phyloP scores from a whole-genome alignment of 306 rosid genomes.

The Calophaca sinica region DNA sequence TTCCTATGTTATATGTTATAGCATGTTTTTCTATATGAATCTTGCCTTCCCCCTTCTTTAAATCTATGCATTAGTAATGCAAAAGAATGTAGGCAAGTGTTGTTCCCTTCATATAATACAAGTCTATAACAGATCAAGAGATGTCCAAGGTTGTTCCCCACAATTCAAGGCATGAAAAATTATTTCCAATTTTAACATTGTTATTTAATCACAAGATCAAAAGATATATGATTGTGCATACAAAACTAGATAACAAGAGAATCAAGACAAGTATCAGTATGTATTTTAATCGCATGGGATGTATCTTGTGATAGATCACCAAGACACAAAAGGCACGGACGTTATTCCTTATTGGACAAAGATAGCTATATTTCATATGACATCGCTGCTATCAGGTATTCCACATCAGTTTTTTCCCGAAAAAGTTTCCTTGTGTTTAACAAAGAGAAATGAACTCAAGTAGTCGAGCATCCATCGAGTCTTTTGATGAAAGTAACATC shows the following conservation, averaged over 20 bases:
- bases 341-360: too few relatives aligned
- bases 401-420: not conserved
- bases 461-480: not conserved
- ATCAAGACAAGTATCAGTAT: too few relatives aligned
- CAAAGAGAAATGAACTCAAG: not conserved
- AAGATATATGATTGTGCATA: too few relatives aligned
- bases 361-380: too few relatives aligned
- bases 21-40: conserved; percentile 18
- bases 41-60: not conserved
- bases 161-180: conserved; percentile 1
- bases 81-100: conserved; percentile 1
- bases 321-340: too few relatives aligned
- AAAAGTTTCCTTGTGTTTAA: conserved; percentile 3
- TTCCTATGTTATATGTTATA: conserved; percentile 26
- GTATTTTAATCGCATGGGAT: too few relatives aligned
- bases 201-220: too few relatives aligned
- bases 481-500: not conserved
- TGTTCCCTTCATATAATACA: conserved; percentile 20
- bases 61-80: conserved; percentile 10
- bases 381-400: conserved; percentile 27
- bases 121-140: not conserved
- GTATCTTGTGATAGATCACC: too few relatives aligned
- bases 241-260: too few relatives aligned
- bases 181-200: not conserved
- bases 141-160: not conserved